phyloP scores from a whole-genome alignment of 129 eudicot genomes.

The Flaveria brownii region DNA sequence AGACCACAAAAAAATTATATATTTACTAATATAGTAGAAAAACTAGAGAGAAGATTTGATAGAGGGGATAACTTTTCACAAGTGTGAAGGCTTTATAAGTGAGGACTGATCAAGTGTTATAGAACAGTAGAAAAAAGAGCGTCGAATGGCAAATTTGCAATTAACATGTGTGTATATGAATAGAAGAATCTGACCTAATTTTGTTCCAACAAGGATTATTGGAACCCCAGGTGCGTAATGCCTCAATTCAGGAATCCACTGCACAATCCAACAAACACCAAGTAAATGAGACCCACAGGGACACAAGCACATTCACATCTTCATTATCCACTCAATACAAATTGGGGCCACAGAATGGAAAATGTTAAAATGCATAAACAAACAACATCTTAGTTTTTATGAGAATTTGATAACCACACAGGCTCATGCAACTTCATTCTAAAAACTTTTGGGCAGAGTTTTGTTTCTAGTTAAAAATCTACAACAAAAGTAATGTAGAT shows the following conservation, averaged over 20 bases:
- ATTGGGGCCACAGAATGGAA: slow-evolving; percentile 1
- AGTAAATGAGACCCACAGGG: slow-evolving; percentile 11
- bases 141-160: neutral
- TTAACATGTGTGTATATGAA: neutral
- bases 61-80: neutral
- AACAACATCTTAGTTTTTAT: no score
- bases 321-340: neutral
- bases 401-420: slow-evolving; percentile 14
- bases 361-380: neutral
- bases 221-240: slow-evolving; percentile 90
- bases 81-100: neutral
- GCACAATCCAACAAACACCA: slow-evolving; percentile 34
- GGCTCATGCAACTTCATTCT: neutral
- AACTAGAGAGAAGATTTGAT: neutral
- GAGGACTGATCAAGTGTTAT: neutral
- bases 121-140: no score
- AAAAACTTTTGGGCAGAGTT: neutral
- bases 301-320: slow-evolving; percentile 18
- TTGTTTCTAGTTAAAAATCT: neutral
- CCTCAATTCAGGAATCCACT: slow-evolving; percentile 94
- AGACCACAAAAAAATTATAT: neutral
- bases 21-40: no score
- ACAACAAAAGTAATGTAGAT: neutral
- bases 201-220: slow-evolving; percentile 80
- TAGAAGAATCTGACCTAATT: slow-evolving; percentile 58